Conservation (phyloP, 768 basidiomycete genomes). For the Lactarius sanguifluus region DNA sequence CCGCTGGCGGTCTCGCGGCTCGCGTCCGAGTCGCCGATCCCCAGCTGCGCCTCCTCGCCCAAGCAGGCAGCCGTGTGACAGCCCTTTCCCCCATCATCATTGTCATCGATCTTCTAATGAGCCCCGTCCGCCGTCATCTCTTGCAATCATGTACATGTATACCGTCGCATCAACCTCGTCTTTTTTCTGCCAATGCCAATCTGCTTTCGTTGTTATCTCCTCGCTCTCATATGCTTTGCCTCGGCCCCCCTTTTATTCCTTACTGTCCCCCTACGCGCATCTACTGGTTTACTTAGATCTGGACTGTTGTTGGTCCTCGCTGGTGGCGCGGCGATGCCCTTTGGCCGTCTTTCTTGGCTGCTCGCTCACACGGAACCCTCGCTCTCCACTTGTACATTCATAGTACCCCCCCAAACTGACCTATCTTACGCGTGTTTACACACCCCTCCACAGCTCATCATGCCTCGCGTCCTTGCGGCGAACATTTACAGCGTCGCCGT, state of each 20-base stretch:
- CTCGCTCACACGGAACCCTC: neutral
- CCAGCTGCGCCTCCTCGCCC: slow-evolving; percentile 11
- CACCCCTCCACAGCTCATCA: neutral
- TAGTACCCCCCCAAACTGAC: neutral
- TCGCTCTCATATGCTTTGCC: slow-evolving; percentile 25
- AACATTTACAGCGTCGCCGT: neutral
- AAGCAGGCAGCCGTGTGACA: slow-evolving; percentile 14
- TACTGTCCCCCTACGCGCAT: slow-evolving; percentile 4
- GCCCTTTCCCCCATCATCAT: neutral
- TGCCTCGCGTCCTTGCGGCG: neutral
- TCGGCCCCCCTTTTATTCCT: too few relatives aligned
- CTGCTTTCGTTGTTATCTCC: slow-evolving; percentile 23
- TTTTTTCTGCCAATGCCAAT: neutral
- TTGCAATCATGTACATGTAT: slow-evolving; percentile 12
- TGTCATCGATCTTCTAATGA: neutral
- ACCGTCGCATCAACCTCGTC: slow-evolving; percentile 9
- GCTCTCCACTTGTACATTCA: neutral
- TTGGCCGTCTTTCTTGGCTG: neutral
- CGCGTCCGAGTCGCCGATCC: slow-evolving; percentile 5
- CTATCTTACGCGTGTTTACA: neutral
- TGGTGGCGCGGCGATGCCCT: neutral
- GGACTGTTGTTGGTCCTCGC: neutral
- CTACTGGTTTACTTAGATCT: slow-evolving; percentile 5
- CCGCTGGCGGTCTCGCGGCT: slow-evolving; percentile 11
- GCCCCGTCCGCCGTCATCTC: neutral